phyloP scores from a whole-genome alignment of 805 yeast species.

The Yarrowia osloensis region DNA sequence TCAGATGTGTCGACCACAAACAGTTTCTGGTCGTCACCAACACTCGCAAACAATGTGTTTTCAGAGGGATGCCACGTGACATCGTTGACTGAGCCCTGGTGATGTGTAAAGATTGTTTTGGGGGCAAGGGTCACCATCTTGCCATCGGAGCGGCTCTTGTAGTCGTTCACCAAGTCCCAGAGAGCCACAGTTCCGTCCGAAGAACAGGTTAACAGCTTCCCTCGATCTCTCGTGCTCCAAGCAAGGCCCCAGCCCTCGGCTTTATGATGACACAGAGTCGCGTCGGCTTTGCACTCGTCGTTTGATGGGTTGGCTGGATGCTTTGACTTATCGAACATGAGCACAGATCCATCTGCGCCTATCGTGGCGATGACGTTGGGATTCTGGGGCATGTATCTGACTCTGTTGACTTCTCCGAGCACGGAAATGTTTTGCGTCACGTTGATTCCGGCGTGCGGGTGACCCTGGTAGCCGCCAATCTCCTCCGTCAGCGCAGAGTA shows the following conservation, averaged over 20 bases:
- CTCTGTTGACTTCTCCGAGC: conserved; percentile 70
- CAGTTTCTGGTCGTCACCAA: conserved; percentile 62
- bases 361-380: conserved; percentile 78
- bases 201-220: conserved; percentile 57
- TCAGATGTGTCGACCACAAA: conserved; percentile 58
- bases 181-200: conserved; percentile 63
- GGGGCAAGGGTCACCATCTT: conserved; percentile 40
- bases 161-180: conserved; percentile 62
- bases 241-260: conserved; percentile 61
- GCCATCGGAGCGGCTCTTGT: conserved; percentile 5
- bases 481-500: conserved; percentile 10
- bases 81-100: conserved; percentile 63
- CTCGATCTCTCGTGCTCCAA: conserved; percentile 72
- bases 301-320: conserved; percentile 55
- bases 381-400: conserved; percentile 78
- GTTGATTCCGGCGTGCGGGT: conserved; percentile 41
- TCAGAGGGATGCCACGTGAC: conserved; percentile 68
- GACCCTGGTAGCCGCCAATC: conserved; percentile 26
- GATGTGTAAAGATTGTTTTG: conserved; percentile 39
- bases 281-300: conserved; percentile 51
- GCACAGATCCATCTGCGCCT: conserved; percentile 64
- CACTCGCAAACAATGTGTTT: conserved; percentile 60
- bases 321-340: conserved; percentile 79
- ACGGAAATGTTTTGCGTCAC: conserved; percentile 64
- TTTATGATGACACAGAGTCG: conserved; percentile 48